Conservation (phyloP, 768 basidiomycete species). For the Dacryopinax spathularia region DNA sequence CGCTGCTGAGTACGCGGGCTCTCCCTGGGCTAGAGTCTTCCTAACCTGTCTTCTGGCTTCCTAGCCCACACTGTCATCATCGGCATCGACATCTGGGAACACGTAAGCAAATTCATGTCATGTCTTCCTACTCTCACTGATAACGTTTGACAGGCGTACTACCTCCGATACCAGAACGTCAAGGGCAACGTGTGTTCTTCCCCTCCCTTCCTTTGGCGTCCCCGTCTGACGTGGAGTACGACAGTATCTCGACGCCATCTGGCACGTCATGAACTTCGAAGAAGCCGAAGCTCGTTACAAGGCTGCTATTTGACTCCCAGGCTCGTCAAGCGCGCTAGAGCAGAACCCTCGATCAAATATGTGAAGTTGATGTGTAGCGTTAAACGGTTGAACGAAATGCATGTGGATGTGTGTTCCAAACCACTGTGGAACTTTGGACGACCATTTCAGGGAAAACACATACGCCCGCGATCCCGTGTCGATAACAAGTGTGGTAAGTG, state of each 20-base stretch:
- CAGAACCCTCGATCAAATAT: neutral
- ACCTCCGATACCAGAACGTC: constrained; percentile 73
- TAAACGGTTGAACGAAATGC: too few species aligned
- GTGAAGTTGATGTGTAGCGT: neutral
- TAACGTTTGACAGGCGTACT: constrained; percentile 42
- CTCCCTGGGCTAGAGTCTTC: constrained; percentile 14
- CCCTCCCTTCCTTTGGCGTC: neutral
- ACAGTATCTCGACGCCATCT: constrained; percentile 87
- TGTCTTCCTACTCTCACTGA: neutral
- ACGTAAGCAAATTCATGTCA: constrained; percentile 35
- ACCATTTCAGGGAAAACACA: too few species aligned
- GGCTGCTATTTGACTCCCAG: neutral
- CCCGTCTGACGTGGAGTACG: neutral
- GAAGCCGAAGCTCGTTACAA: constrained; percentile 52
- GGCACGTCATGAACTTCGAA: constrained; percentile 92
- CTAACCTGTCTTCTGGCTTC: neutral
- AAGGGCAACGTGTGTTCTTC: constrained; percentile 68
- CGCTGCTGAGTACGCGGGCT: constrained; percentile 40
- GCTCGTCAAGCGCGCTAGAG: neutral
- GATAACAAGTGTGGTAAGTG: too few species aligned
- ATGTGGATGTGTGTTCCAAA: too few species aligned
- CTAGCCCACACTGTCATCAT: constrained; percentile 77
- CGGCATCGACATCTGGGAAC: constrained; percentile 96
- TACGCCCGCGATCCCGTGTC: too few species aligned
- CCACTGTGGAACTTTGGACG: too few species aligned